These are phyloP conservation scores for Coix lacrymajobi DNA, from an alignment of 176 grass and related monocot genomes.

Conservation along the genomic window DNA sequence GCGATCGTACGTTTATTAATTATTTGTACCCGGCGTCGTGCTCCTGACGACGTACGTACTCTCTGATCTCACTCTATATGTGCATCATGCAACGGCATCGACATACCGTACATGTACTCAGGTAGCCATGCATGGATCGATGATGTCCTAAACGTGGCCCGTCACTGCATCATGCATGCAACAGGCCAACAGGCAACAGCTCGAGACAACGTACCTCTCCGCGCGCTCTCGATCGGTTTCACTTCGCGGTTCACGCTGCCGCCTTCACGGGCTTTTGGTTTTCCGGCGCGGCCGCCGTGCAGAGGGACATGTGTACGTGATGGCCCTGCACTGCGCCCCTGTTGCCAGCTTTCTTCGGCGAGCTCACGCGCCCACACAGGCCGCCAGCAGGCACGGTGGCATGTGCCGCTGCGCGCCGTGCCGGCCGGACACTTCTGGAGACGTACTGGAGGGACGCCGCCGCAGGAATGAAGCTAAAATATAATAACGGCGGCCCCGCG, in stretches of 20 bases:
- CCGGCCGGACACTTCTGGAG: constrained; percentile 39
- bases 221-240: too few species aligned
- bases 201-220: background rate
- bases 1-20: background rate
- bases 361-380: background rate
- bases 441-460: constrained; percentile 24
- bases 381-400: background rate
- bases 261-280: constrained; percentile 4
- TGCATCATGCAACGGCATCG: too few species aligned
- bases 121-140: too few species aligned
- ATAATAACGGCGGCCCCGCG: too few species aligned
- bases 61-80: too few species aligned
- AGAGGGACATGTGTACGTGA: background rate
- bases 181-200: background rate
- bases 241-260: background rate
- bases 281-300: constrained; percentile 2
- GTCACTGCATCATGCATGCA: background rate
- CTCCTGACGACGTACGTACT: too few species aligned
- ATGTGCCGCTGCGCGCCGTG: constrained; percentile 25
- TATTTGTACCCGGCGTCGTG: background rate
- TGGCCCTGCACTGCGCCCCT: too few species aligned
- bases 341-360: background rate
- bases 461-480: too few species aligned
- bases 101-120: too few species aligned
- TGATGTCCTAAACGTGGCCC: background rate